phyloP scores from a whole-genome alignment of 148 eudicot species.

The Rhododendron griersonianum region DNA sequence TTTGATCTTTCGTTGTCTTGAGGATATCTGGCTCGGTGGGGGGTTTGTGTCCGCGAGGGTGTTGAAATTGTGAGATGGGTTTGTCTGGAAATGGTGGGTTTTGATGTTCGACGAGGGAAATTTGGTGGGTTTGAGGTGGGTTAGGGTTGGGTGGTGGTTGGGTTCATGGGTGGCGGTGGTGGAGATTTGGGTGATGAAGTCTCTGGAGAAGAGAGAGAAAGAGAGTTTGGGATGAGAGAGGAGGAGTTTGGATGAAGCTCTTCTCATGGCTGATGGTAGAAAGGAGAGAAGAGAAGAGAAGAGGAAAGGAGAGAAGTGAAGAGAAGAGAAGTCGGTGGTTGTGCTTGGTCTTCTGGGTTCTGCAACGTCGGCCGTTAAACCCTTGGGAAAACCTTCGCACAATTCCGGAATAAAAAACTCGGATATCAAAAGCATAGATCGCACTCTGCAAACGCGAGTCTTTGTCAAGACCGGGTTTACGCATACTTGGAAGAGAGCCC shows the following conservation, averaged over 20 bases:
- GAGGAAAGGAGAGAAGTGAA: background rate
- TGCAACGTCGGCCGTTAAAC: constrained; percentile 12
- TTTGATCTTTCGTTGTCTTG: constrained; percentile 63
- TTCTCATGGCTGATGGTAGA: constrained; percentile 50
- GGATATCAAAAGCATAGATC: too few relatives aligned
- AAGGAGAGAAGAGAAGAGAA: background rate
- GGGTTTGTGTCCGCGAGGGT: constrained; percentile 39
- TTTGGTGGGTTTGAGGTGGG: constrained; percentile 26
- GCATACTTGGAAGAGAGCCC: too few relatives aligned
- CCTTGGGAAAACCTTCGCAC: constrained; percentile 12
- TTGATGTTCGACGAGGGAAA: constrained; percentile 15
- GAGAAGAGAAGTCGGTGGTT: background rate
- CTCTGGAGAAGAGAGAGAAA: constrained; percentile 22
- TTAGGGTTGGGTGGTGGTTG: constrained; percentile 18
- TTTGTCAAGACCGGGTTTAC: too few relatives aligned
- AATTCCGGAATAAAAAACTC: too few relatives aligned
- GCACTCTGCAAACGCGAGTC: too few relatives aligned
- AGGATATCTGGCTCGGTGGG: constrained; percentile 28
- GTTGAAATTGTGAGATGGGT: constrained; percentile 40
- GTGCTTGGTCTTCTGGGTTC: background rate
- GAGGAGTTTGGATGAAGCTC: constrained; percentile 51
- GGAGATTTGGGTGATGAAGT: constrained; percentile 22
- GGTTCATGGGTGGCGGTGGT: constrained; percentile 16
- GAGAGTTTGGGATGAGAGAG: constrained; percentile 26
- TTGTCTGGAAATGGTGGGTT: constrained; percentile 17